Evolutionary conservation across 2,329 filamentous ascomycete species (phyloP).

Genomic region (Orbilia oligospora): DNA sequence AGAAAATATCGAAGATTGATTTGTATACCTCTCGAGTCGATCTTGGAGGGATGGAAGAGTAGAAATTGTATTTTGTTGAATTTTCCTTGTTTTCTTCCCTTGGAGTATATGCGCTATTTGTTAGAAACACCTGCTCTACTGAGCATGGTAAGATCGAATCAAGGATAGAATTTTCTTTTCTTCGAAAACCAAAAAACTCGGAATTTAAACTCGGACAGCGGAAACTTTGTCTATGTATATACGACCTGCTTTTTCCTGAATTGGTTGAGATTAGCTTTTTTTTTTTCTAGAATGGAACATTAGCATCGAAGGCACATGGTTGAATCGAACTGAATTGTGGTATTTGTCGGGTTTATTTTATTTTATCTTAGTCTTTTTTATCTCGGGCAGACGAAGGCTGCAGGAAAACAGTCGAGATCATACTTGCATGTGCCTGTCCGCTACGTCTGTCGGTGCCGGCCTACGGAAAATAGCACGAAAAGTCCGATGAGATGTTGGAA

Average conservation of each 20-base stretch:
- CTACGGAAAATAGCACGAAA: neutral
- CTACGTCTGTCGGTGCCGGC: conserved; percentile 21
- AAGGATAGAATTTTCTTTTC: conserved; percentile 45
- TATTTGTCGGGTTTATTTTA: conserved; percentile 12
- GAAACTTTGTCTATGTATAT: conserved; percentile 21
- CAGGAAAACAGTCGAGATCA: conserved; percentile 13
- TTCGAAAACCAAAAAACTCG: conserved; percentile 7
- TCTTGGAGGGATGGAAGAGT: conserved; percentile 55
- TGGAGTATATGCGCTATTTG: conserved; percentile 44
- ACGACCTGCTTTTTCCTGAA: conserved; percentile 51
- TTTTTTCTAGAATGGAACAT: conserved; percentile 10
- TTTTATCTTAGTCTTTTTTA: neutral
- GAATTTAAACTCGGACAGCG: conserved; percentile 38
- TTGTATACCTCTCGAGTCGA: conserved; percentile 56
- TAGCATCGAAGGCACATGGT: conserved; percentile 11
- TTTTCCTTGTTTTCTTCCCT: conserved; percentile 37
- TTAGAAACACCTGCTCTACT: conserved; percentile 54
- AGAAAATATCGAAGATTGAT: conserved; percentile 59
- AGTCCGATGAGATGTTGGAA: conserved; percentile 6
- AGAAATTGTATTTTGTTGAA: conserved; percentile 22
- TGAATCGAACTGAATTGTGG: conserved; percentile 3
- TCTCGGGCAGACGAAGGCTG: conserved; percentile 16
- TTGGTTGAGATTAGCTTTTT: conserved; percentile 28
- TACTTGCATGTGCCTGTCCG: conserved; percentile 16
- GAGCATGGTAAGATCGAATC: conserved; percentile 54